Evolutionary conservation across 768 basidiomycete species (phyloP).

Genomic region (Tricholoma saponaceum): DNA sequence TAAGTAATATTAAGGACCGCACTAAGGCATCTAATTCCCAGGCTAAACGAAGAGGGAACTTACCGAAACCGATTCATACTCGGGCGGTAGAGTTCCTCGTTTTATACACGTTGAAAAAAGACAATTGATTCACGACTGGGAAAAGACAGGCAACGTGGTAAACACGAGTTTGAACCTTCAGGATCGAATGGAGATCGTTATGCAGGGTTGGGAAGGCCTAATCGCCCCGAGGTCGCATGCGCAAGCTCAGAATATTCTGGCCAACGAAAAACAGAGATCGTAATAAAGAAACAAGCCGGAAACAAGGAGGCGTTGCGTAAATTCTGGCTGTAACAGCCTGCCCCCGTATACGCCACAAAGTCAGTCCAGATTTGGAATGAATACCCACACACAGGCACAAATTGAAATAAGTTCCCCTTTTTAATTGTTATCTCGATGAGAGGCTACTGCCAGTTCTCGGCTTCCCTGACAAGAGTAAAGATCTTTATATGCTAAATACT

Average conservation of each 20-base stretch:
- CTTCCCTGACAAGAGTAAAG: no score
- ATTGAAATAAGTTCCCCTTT: no score
- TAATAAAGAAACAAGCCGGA: slow-evolving; percentile 3
- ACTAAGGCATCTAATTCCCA: slow-evolving; percentile 20
- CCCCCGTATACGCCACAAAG: background rate
- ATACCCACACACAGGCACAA: slow-evolving; percentile 3
- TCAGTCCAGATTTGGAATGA: background rate
- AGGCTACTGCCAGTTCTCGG: no score
- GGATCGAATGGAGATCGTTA: slow-evolving; percentile 22
- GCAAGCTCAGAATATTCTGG: slow-evolving; percentile 3
- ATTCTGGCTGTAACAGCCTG: background rate
- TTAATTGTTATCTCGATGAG: no score
- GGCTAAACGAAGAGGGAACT: slow-evolving; percentile 28
- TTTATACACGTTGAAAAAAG: slow-evolving; percentile 61
- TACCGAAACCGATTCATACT: slow-evolving; percentile 84
- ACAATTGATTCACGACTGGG: slow-evolving; percentile 27
- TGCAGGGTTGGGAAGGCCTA: slow-evolving; percentile 20
- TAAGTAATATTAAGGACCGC: slow-evolving; percentile 30
- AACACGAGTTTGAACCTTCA: slow-evolving; percentile 59
- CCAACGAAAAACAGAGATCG: background rate
- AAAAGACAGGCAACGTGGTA: slow-evolving; percentile 64
- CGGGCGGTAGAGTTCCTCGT: slow-evolving; percentile 39
- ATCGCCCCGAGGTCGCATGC: slow-evolving; percentile 11
- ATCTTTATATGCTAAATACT: background rate
- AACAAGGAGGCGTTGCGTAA: background rate